These are phyloP conservation scores for Metschnikowia dekortorum DNA, from an alignment of 805 yeast species.

Conservation along the genomic window DNA sequence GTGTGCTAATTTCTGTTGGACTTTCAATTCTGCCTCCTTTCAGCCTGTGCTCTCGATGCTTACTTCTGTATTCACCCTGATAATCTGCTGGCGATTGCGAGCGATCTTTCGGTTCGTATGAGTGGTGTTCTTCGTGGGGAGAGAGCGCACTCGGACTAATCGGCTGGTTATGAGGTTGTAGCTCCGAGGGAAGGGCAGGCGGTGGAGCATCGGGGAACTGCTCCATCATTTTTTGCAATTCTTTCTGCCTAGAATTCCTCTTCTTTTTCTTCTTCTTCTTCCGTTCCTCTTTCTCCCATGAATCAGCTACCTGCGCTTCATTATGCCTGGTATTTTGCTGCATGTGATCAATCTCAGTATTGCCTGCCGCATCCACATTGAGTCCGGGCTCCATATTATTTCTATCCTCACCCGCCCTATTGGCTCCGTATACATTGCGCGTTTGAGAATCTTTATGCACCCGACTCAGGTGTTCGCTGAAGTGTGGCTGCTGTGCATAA, in stretches of 20 bases:
- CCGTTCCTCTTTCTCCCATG: background rate
- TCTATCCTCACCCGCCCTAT: no score
- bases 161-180: background rate
- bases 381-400: background rate
- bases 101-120: background rate
- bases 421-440: background rate
- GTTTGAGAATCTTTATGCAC: background rate
- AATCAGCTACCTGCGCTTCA: background rate
- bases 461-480: background rate
- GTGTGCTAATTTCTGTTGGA: background rate
- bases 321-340: background rate
- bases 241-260: constrained; percentile 7
- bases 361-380: background rate
- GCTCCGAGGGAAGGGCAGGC: constrained; percentile 11
- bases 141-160: background rate
- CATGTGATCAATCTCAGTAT: background rate
- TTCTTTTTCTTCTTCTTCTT: constrained; percentile 14
- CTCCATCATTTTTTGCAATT: constrained; percentile 7
- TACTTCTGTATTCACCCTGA: background rate
- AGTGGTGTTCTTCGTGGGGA: background rate
- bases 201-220: constrained; percentile 17
- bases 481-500: background rate
- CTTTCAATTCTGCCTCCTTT: background rate
- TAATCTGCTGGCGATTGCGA: background rate
- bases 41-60: background rate